Base-by-base conservation (phyloP, 805 yeast species). In the Wickerhamomyces alni region DNA sequence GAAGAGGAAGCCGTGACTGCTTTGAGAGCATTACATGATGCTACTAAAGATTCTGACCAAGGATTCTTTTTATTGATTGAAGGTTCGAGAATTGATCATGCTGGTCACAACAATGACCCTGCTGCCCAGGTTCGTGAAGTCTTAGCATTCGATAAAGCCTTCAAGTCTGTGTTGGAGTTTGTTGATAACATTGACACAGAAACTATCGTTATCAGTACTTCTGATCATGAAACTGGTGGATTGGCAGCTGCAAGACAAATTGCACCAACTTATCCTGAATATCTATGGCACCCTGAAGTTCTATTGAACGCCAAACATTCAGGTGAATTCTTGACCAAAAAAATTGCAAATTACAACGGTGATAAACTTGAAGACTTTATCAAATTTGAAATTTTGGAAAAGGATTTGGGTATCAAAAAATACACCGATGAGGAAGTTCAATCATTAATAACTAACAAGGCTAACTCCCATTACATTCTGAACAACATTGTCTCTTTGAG, bases 161-260 rank as follows among this genome's bases (percentile, higher is more conserved):
- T 85, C 63, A 61, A 73, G 44, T 83, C 86, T 10, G 95, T 82
- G 3, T 62, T 76, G 38, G 77, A 84, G 31, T 87, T 77, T 58
- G 85, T 82, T 29, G 78, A 82, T 49, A 57, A 69, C 8, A 55
- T 83, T 2, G 87, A 83, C 37, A 78, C 74, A 11, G 96, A 87
- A 50, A 87, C 96, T 3, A 67, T 83, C 33, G 73, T 87, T 30
- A 68, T 89, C 31, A 78, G 91, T 19, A 87, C 96, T 2, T 82
- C 94, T 18, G 97, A 89, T 60, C 98, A 89, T 66, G 98, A 89
- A 60, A 89, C 97, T 19, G 98, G 98, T 46, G 98, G 97, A 0
- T 70, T 89, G 47, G 83, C 84, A n/a, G 75, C 86, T 34, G 87
- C 95, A 0, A 77, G 89, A 62, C 96, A 89, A 66, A 61, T 84